Conservation (phyloP, 2,329 filamentous ascomycete species). For the Zasmidium cellare region DNA sequence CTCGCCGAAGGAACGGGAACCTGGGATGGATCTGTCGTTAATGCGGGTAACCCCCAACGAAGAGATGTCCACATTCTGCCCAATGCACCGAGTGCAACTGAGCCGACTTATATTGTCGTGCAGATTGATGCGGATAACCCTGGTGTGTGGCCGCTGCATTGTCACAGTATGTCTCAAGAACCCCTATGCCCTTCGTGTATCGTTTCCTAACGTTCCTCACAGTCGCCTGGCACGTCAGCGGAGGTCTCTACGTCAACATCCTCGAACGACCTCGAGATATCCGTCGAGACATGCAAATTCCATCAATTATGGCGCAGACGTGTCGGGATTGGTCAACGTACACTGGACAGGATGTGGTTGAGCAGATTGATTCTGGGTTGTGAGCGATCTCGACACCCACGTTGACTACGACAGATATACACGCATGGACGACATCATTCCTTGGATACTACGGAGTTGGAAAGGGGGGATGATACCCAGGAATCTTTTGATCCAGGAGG, state of each 20-base stretch:
- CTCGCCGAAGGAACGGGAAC: constrained; percentile 43
- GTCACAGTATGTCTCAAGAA: constrained; percentile 30
- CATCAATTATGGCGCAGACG: constrained; percentile 33
- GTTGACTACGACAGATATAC: not conserved
- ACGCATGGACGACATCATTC: not conserved
- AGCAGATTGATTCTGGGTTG: constrained; percentile 38
- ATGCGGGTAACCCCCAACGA: constrained; percentile 51
- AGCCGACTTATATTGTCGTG: constrained; percentile 38
- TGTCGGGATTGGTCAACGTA: constrained; percentile 37
- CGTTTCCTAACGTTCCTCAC: too few species aligned
- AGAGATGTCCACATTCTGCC: constrained; percentile 54
- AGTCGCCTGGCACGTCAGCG: constrained; percentile 24
- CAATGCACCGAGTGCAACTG: constrained; percentile 26
- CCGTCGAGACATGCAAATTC: constrained; percentile 28
- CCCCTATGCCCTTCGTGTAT: too few species aligned
- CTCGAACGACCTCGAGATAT: constrained; percentile 31
- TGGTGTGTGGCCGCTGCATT: constrained; percentile 40
- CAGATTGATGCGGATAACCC: constrained; percentile 54
- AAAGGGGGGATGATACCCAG: not conserved
- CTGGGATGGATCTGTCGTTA: constrained; percentile 41
- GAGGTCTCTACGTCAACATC: constrained; percentile 35
- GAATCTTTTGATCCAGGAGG: not conserved
- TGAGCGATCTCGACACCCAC: constrained; percentile 1
- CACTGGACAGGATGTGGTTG: constrained; percentile 27
- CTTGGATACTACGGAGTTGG: not conserved